These are phyloP conservation scores for Sordariomycetes sp. DNA, from an alignment of 2,329 filamentous ascomycete genomes.

Conservation along the genomic window DNA sequence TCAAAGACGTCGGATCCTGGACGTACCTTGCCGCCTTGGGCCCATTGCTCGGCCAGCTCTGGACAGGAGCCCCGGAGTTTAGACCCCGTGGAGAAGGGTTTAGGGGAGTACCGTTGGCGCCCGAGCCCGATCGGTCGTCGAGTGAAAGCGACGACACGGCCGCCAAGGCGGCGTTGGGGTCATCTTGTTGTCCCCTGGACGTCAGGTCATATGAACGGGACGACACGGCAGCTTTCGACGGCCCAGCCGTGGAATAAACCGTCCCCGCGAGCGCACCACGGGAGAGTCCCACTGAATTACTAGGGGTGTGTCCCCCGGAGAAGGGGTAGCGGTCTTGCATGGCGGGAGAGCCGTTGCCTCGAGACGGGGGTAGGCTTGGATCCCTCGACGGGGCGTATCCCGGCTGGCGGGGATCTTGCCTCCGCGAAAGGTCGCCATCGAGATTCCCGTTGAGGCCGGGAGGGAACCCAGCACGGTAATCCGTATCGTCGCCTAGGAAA, in stretches of 20 bases:
- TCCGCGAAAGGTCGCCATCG: not conserved
- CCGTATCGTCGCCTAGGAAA: not conserved
- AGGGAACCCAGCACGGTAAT: not conserved
- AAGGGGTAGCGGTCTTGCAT: constrained; percentile 12
- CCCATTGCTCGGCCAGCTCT: constrained; percentile 21
- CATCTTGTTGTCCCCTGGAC: constrained; percentile 22
- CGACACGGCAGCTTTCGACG: constrained; percentile 17
- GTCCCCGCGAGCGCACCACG: constrained; percentile 28
- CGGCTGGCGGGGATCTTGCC: not conserved
- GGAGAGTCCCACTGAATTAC: constrained; percentile 32
- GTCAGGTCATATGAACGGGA: not conserved
- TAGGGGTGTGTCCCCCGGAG: constrained; percentile 22
- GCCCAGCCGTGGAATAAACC: constrained; percentile 31
- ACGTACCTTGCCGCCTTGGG: constrained; percentile 6
- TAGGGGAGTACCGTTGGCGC: constrained; percentile 11
- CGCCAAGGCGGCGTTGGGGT: constrained; percentile 21
- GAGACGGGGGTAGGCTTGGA: constrained; percentile 40
- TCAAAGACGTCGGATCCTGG: not conserved
- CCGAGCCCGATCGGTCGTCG: constrained; percentile 14
- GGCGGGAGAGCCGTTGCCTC: constrained; percentile 31
- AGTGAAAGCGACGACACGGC: constrained; percentile 20
- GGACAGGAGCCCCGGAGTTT: constrained; percentile 31
- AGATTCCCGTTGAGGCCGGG: not conserved
- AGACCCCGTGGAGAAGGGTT: constrained; percentile 22
- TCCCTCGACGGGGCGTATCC: constrained; percentile 29